These are phyloP conservation scores for Rhodotorula sphaerocarpa DNA, from an alignment of 768 basidiomycete species.

Conservation along the genomic window DNA sequence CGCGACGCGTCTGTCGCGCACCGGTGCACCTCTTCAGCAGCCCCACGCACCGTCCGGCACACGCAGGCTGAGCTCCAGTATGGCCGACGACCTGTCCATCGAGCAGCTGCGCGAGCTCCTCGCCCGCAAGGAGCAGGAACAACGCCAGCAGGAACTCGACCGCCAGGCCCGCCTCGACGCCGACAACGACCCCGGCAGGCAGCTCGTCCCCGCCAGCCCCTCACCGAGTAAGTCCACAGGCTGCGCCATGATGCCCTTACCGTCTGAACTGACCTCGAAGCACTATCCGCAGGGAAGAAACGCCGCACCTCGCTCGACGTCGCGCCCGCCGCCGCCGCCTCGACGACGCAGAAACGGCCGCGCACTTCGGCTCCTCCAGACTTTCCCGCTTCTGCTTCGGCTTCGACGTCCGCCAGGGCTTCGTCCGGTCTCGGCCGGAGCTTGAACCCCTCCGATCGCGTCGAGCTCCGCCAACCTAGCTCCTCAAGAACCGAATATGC, in stretches of 20 bases:
- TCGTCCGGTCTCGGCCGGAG: not conserved
- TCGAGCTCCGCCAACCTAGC: conserved; percentile 8
- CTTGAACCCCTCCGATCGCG: conserved; percentile 1
- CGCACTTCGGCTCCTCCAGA: too few relatives aligned
- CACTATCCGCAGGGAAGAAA: conserved; percentile 21
- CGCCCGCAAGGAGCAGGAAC: not conserved
- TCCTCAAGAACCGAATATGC: conserved; percentile 10
- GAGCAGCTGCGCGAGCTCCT: conserved; percentile 3
- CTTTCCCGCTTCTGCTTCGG: not conserved
- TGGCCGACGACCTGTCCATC: not conserved
- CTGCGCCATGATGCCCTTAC: too few relatives aligned
- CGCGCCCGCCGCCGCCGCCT: not conserved
- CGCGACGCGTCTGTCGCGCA: not conserved
- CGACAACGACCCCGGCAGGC: not conserved
- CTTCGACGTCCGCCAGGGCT: not conserved
- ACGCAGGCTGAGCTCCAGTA: not conserved
- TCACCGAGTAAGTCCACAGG: conserved; percentile 21
- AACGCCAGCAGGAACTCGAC: not conserved
- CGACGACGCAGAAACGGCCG: not conserved
- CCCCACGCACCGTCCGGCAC: not conserved
- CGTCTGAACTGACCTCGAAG: too few relatives aligned
- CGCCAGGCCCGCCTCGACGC: too few relatives aligned
- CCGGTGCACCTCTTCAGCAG: not conserved
- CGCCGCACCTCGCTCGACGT: conserved; percentile 2
- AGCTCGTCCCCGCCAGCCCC: conserved; percentile 20